phyloP scores from a whole-genome alignment of 352 stramenopile species.

The Phytophthora sojae region DNA sequence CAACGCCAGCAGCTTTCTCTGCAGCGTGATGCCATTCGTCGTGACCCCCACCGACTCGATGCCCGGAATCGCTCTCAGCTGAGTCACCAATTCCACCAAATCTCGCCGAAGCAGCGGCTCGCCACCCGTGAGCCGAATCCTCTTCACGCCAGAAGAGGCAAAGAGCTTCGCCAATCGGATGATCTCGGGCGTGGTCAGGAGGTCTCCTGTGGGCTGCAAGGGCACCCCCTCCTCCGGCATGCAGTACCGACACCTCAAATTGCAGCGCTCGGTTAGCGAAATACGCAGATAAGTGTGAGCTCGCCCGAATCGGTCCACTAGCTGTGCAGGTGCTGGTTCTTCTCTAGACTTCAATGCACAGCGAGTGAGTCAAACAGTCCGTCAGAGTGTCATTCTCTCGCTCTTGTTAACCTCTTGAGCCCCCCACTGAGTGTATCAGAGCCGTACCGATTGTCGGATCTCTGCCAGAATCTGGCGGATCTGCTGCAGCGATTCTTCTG shows the following conservation, averaged over 20 bases:
- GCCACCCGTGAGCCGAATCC: constrained; percentile 96
- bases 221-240: constrained; percentile 96
- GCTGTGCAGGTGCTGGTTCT: constrained; percentile 20
- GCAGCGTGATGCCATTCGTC: constrained; percentile 96
- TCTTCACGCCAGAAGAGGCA: constrained; percentile 89
- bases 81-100: constrained; percentile 57
- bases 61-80: constrained; percentile 66
- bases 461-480: constrained; percentile 53
- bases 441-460: constrained; percentile 38
- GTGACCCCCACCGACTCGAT: constrained; percentile 94
- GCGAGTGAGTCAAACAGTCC: not conserved
- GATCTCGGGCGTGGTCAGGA: constrained; percentile 94
- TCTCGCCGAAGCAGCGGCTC: constrained; percentile 84
- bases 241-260: constrained; percentile 97
- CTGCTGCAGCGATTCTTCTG: constrained; percentile 43
- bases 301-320: constrained; percentile 91
- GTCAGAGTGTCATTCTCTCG: not conserved
- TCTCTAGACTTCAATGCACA: constrained; percentile 17
- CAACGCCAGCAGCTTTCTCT: constrained; percentile 81
- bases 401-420: not conserved
- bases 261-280: constrained; percentile 96
- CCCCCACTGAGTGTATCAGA: not conserved
- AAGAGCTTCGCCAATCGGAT: constrained; percentile 91
- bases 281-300: constrained; percentile 96
- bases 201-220: constrained; percentile 75